A percentile compares a stretch with the other conserved stretches of the same genome.
Conservation (phyloP, 2,329 filamentous ascomycete species). For the Arthrinium phaeospermum region DNA sequence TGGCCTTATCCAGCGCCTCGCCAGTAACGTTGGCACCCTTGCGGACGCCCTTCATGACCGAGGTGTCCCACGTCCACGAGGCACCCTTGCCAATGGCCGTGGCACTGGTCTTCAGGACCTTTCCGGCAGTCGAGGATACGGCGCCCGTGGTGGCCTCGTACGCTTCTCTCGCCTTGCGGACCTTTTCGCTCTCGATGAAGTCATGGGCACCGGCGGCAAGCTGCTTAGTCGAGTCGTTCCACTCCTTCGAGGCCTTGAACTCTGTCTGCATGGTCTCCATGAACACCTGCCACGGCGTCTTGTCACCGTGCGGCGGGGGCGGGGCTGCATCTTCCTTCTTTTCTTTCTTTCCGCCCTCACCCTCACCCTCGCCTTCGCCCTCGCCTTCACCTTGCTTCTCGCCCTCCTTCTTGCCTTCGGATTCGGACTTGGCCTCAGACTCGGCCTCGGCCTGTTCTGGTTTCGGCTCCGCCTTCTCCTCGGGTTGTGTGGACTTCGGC, state of each 20-base stretch:
- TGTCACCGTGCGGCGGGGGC: constrained; percentile 95
- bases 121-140: constrained; percentile 77
- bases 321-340: constrained; percentile 76
- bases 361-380: constrained; percentile 50
- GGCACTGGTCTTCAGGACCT: constrained; percentile 84
- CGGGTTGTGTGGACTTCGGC: constrained; percentile 32
- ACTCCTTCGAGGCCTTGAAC: constrained; percentile 97
- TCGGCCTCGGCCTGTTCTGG: constrained; percentile 40
- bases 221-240: constrained; percentile 98
- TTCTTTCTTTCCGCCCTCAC: constrained; percentile 58
- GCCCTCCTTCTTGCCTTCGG: constrained; percentile 39
- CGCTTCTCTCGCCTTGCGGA: constrained; percentile 83
- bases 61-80: constrained; percentile 96
- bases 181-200: constrained; percentile 90
- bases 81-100: constrained; percentile 88
- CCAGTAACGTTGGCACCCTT: constrained; percentile 87
- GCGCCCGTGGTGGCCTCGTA: constrained; percentile 87
- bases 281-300: constrained; percentile 98
- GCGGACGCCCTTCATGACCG: constrained; percentile 88
- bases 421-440: constrained; percentile 47
- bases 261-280: constrained; percentile 93
- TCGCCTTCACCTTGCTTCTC: constrained; percentile 50
- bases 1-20: constrained; percentile 90
- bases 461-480: constrained; percentile 46
- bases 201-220: constrained; percentile 87